Base-by-base conservation (phyloP, 129 eudicot genomes). In the Flaveria brownii region DNA sequence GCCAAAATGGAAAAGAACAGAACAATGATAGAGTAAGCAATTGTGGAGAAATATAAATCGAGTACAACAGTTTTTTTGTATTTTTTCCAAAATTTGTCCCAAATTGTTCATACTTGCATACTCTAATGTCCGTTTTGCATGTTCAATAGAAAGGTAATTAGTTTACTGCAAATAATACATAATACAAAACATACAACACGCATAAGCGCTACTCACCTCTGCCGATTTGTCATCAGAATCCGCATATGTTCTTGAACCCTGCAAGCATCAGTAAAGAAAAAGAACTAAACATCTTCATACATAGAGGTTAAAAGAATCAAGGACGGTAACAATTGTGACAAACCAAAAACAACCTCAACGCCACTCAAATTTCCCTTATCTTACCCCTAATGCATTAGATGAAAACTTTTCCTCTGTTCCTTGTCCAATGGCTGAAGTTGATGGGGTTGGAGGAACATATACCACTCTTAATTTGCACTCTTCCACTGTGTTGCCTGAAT, bases 381-480 rank as follows among this genome's bases (percentile, higher is more conserved):
- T 59, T 20, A 78, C 4, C 16, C 20, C 25, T 33, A 81, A 41
- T 39, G 68, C 68, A 14, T 77, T 86, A 4, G 91, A 85, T 20
- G 97, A 82, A 57, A 68, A 78, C 42, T 84, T 92, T 78, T 92
- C 96, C 6, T 90, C 96, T 10, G 92, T 63, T 77, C 85, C 92
- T 80, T 88, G 95, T 57, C 87, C 80, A 74, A 88, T 86, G 3
- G 95, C 85, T 41, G 83, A 80, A 67, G 78, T 73, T 62, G 96
- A 85, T 14, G 92, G 92, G 7, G 88, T 89, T 70, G 87, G 87
- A 51, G 90, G 83, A 30, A 88, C 81, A 85, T 93, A 93, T 20
- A 88, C 16, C 74, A 93, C 98, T 87, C 63, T 86, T 82, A 93
- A 84, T 85, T 87, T 90, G 91, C 97, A 86, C 77, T 93, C 98